Evolutionary conservation across 148 eudicot species (phyloP).

Genomic region (Vaccinium myrtillus): DNA sequence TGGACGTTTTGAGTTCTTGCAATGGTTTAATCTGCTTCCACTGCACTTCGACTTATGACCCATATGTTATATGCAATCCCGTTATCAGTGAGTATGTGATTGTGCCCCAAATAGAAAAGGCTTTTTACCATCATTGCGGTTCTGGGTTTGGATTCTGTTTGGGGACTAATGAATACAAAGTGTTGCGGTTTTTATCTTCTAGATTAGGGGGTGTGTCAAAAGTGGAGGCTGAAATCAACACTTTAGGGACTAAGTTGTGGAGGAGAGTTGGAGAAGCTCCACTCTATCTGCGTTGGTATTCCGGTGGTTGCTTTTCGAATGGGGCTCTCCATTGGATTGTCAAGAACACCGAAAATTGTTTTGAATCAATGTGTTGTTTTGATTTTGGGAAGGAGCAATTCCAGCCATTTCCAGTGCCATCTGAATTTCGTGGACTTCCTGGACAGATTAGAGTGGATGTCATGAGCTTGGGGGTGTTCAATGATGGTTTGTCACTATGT

Average conservation of each 20-base stretch:
- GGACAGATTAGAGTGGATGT: conserved; percentile 15
- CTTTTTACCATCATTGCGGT: too few relatives aligned
- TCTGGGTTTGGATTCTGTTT: conserved; percentile 9
- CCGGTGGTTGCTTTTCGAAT: too few relatives aligned
- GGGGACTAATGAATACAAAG: conserved; percentile 27
- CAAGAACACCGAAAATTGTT: not conserved
- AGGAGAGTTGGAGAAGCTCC: too few relatives aligned
- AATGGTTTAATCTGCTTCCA: conserved; percentile 38
- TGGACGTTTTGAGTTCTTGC: conserved; percentile 30
- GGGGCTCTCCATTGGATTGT: conserved; percentile 34
- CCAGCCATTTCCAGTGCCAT: conserved; percentile 17
- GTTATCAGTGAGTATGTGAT: conserved; percentile 28
- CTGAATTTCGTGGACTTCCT: conserved; percentile 10
- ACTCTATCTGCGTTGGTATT: too few relatives aligned
- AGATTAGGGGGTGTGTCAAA: not conserved
- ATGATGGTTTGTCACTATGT: conserved; percentile 27
- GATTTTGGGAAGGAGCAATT: conserved; percentile 40
- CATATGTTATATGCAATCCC: conserved; percentile 37
- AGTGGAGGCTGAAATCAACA: conserved; percentile 15
- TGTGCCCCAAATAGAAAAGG: conserved; percentile 12
- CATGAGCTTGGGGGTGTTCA: conserved; percentile 37
- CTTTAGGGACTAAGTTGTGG: too few relatives aligned
- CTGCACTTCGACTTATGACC: conserved; percentile 25
- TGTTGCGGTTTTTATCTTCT: conserved; percentile 13
- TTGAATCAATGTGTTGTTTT: conserved; percentile 28